Percentiles rank a stretch among this genome's conserved stretches.
phyloP scores from a whole-genome alignment of 352 stramenopile species.

The Phytopythium montanum region DNA sequence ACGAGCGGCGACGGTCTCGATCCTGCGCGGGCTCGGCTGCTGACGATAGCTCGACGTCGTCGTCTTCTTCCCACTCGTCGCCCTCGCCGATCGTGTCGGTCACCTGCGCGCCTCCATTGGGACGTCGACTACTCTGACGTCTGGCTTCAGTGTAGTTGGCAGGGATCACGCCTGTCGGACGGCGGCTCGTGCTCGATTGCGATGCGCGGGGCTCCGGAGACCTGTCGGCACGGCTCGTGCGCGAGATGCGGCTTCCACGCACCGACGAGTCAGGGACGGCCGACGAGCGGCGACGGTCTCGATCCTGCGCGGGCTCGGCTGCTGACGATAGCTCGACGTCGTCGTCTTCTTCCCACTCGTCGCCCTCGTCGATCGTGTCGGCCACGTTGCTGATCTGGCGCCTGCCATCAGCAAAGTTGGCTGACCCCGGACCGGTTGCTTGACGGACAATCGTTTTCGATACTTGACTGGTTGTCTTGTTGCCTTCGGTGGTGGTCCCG shows the following conservation, averaged over 20 bases:
- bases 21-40: background rate
- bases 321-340: background rate
- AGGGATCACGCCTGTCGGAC: background rate
- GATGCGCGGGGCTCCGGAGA: no score
- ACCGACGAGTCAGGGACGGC: background rate
- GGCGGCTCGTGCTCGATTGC: background rate
- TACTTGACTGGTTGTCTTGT: no score
- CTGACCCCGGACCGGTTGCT: no score
- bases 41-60: background rate
- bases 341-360: constrained; percentile 4
- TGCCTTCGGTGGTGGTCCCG: no score
- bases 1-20: background rate
- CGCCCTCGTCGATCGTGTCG: background rate
- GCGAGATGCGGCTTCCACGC: no score
- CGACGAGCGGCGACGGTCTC: background rate
- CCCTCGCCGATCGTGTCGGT: background rate
- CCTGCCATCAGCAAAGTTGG: no score
- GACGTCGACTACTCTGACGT: background rate
- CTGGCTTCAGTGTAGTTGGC: background rate
- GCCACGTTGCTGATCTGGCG: no score
- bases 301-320: background rate
- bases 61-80: constrained; percentile 2
- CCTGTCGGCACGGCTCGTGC: no score
- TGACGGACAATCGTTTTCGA: no score
- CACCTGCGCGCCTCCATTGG: background rate